These are phyloP conservation scores for Lecanosticta acicola DNA, from an alignment of 2,329 filamentous ascomycete genomes.

Conservation along the genomic window DNA sequence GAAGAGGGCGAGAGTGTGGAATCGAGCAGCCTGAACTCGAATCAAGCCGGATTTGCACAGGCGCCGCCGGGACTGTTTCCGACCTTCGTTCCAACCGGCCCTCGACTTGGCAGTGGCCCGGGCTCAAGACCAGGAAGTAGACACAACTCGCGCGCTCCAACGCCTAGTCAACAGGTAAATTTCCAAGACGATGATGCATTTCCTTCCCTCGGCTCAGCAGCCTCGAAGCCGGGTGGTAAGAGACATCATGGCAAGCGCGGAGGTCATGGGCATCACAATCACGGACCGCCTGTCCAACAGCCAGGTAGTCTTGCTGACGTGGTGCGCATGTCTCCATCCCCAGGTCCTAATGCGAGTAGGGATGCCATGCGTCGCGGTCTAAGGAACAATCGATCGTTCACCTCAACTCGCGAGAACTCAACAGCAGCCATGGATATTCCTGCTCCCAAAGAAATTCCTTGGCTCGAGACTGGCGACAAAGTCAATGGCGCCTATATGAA, in stretches of 20 bases:
- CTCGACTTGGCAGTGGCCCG: conserved; percentile 50
- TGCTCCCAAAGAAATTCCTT: conserved; percentile 85
- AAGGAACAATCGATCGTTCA: conserved; percentile 61
- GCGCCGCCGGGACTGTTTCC: conserved; percentile 61
- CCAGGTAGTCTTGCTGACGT: conserved; percentile 86
- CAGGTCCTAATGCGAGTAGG: conserved; percentile 47
- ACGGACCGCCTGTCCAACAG: conserved; percentile 63
- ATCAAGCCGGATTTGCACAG: conserved; percentile 39
- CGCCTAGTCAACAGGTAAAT: conserved; percentile 56
- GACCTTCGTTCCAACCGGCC: conserved; percentile 49
- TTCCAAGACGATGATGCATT: conserved; percentile 96
- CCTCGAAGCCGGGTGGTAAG: conserved; percentile 65
- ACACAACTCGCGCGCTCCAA: conserved; percentile 60
- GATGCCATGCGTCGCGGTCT: conserved; percentile 48
- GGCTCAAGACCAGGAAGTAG: conserved; percentile 81
- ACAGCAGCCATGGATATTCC: conserved; percentile 76
- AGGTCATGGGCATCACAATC: conserved; percentile 62
- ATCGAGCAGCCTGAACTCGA: conserved; percentile 37
- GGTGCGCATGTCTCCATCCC: conserved; percentile 89
- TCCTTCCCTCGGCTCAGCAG: conserved; percentile 74
- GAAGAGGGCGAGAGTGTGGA: conserved; percentile 33
- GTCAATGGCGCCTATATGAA: conserved; percentile 94
- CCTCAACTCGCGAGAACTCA: conserved; percentile 66
- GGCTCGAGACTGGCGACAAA: conserved; percentile 86
- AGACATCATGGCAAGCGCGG: conserved; percentile 91